Percentiles rank a stretch among this genome's conserved stretches.
phyloP scores from a whole-genome alignment of 1,284 basidiomycete genomes.

The Kalmanozyma brasiliensis region DNA sequence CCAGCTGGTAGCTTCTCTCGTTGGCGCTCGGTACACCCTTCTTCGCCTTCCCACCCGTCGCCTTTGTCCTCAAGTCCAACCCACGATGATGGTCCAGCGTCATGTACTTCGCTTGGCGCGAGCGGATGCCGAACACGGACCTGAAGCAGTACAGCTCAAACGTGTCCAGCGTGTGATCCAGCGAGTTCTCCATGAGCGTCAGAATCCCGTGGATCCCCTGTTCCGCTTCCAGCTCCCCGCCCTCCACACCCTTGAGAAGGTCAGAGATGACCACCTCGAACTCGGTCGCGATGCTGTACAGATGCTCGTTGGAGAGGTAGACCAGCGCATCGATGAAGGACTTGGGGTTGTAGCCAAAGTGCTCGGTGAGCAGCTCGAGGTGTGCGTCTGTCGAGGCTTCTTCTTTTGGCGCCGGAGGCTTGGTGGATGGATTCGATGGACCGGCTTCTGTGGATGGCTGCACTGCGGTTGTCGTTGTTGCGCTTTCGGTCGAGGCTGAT shows the following conservation, averaged over 20 bases:
- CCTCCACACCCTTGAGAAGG: slow-evolving; percentile 29
- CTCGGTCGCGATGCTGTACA: slow-evolving; percentile 57
- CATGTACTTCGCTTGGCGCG: slow-evolving; percentile 57
- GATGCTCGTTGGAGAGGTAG: slow-evolving; percentile 62
- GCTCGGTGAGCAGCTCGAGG: slow-evolving; percentile 63
- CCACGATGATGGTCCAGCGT: slow-evolving; percentile 65
- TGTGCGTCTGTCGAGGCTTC: slow-evolving; percentile 53
- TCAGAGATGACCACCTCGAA: slow-evolving; percentile 54
- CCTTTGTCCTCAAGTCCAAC: slow-evolving; percentile 55
- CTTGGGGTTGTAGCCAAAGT: slow-evolving; percentile 65
- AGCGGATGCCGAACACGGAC: slow-evolving; percentile 60
- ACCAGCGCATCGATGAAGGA: slow-evolving; percentile 63
- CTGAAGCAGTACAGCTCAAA: slow-evolving; percentile 65
- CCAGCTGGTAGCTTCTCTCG: slow-evolving; percentile 45
- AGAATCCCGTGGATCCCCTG: slow-evolving; percentile 60
- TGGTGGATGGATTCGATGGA: slow-evolving; percentile 8
- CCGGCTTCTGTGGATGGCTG: slow-evolving; percentile 19
- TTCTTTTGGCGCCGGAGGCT: slow-evolving; percentile 14
- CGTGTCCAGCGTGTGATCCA: slow-evolving; percentile 65
- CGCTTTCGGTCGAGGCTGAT: too few relatives aligned
- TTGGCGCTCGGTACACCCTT: slow-evolving; percentile 33
- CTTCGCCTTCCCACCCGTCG: slow-evolving; percentile 3
- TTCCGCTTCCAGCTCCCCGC: slow-evolving; percentile 57
- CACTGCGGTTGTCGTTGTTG: slow-evolving; percentile 3
- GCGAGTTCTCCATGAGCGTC: slow-evolving; percentile 64